phyloP scores from a whole-genome alignment of 1,139 yeast species.

The Debaryomycetaceae sp. region DNA sequence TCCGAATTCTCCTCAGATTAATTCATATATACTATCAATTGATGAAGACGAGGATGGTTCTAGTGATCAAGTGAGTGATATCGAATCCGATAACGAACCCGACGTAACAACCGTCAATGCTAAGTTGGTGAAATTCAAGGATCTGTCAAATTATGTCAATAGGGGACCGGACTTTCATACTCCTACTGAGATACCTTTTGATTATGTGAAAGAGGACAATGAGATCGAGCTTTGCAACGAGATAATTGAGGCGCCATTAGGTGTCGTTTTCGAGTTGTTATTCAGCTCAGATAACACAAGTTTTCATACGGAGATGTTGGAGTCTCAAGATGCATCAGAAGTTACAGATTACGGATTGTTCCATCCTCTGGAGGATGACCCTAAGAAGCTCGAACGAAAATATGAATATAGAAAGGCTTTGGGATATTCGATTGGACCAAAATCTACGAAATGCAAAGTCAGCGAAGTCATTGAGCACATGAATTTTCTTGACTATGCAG shows the following conservation, averaged over 20 bases:
- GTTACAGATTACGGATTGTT: constrained; percentile 41
- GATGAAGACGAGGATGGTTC: constrained; percentile 24
- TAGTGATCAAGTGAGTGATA: constrained; percentile 7
- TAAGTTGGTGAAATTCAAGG: constrained; percentile 25
- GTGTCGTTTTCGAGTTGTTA: constrained; percentile 44
- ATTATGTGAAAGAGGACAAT: constrained; percentile 16
- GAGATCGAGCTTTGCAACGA: constrained; percentile 36
- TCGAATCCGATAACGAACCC: constrained; percentile 8
- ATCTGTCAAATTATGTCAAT: constrained; percentile 28
- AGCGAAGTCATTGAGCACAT: constrained; percentile 41
- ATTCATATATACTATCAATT: constrained; percentile 31
- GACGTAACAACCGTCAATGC: constrained; percentile 4
- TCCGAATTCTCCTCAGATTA: constrained; percentile 14
- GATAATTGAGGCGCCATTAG: constrained; percentile 44
- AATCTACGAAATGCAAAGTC: constrained; percentile 51
- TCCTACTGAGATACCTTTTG: constrained; percentile 25
- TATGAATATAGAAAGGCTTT: constrained; percentile 46
- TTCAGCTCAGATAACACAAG: constrained; percentile 41
- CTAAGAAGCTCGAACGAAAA: constrained; percentile 28
- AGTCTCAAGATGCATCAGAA: constrained; percentile 46
- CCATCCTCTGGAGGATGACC: constrained; percentile 28
- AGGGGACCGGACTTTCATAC: constrained; percentile 37
- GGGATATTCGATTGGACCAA: constrained; percentile 57
- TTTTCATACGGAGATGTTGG: constrained; percentile 40
- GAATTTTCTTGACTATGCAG: constrained; percentile 35